Base-by-base conservation (phyloP, 495 filamentous ascomycete genomes). In the Lophiotrema nucula region DNA sequence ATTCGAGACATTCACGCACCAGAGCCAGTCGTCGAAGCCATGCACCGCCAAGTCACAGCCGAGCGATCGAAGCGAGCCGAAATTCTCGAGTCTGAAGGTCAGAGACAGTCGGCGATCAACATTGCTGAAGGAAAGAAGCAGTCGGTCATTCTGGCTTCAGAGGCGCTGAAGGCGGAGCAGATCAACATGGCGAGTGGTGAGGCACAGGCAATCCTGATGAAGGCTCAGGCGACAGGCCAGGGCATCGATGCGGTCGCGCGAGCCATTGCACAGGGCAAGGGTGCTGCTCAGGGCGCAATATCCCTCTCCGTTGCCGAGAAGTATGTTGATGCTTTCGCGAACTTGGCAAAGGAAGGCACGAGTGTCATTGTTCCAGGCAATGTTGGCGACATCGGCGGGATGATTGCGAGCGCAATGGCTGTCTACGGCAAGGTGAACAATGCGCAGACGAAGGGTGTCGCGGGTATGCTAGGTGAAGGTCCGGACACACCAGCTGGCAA, bases 1-100 rank as follows among this genome's bases (percentile, higher is more conserved):
- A 98, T 98, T 67, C 77, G 95, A 46, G 95, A 98, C 73, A 97
- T 98, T 73, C 93, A 98, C 71, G 95, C 93, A 0, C 93, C 93
- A 0, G 88, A 88, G 4, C 85, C 85, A 38, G 93, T 97, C 19
- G 92, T 97, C 35, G 87, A 86, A 47, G 93, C 93, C 56, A 98
- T 98, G 95, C 95, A 98, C 75, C 82, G 93, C 25, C 92, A 97
- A 71, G 93, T 98, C 15, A 97, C 92, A 2, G 93, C 93, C 0
- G 93, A 98, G 76, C 85, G 93, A 1, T 91, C 87, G 62, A 98
- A 98, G 80, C 86, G 93, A 28, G 93, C 93, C 48, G 93, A 98
- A 76, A 98, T 98, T 60, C 77, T 98, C 15, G 93, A 98, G 48
- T 92, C 87, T 1, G 93, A 98, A 58, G 93, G 93, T 63, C 95